A percentile compares a stretch with the other conserved stretches of the same genome.
Evolutionary conservation across 208 protist genomes (phyloP).

Genomic region (Angomonas deanei): DNA sequence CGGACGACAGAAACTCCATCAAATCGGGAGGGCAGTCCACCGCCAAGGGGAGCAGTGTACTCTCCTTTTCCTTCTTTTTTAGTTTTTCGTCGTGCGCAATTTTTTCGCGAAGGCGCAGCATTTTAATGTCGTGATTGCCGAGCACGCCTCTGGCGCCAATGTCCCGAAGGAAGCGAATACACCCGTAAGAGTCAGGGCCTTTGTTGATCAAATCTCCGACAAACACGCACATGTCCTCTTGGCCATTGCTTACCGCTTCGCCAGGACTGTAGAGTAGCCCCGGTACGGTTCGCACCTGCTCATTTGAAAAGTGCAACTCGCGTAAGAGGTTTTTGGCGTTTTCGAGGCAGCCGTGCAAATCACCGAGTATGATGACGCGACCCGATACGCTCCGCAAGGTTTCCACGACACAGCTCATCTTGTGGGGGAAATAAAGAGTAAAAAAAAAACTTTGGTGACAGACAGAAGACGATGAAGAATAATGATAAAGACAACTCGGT

Average conservation of each 20-base stretch:
- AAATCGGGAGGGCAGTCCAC: conserved; percentile 36
- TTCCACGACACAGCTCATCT: not conserved
- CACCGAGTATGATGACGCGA: conserved; percentile 61
- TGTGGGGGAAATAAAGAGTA: too few species aligned
- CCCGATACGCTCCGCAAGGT: conserved; percentile 11
- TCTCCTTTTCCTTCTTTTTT: conserved; percentile 22
- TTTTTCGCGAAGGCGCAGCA: conserved; percentile 42
- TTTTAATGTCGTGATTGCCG: conserved; percentile 73
- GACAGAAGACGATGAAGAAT: too few species aligned
- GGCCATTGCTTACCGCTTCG: not conserved
- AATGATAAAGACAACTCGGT: too few species aligned
- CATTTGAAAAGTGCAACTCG: conserved; percentile 38
- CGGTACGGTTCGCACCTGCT: conserved; percentile 4
- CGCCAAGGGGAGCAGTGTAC: conserved; percentile 39
- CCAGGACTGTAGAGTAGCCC: conserved; percentile 10
- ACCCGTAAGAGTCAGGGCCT: conserved; percentile 63
- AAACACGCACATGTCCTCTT: conserved; percentile 51
- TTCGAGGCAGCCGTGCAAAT: conserved; percentile 71
- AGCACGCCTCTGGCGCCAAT: conserved; percentile 59
- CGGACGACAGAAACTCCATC: conserved; percentile 30
- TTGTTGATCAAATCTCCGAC: conserved; percentile 84
- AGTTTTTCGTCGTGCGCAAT: conserved; percentile 13
- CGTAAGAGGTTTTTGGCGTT: conserved; percentile 43
- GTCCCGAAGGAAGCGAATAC: conserved; percentile 38
- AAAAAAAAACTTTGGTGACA: too few species aligned